A percentile compares a stretch with the other conserved stretches of the same genome.
Evolutionary conservation across 2,329 filamentous ascomycete genomes (phyloP).

Genomic region (Aspergillus nomiae): DNA sequence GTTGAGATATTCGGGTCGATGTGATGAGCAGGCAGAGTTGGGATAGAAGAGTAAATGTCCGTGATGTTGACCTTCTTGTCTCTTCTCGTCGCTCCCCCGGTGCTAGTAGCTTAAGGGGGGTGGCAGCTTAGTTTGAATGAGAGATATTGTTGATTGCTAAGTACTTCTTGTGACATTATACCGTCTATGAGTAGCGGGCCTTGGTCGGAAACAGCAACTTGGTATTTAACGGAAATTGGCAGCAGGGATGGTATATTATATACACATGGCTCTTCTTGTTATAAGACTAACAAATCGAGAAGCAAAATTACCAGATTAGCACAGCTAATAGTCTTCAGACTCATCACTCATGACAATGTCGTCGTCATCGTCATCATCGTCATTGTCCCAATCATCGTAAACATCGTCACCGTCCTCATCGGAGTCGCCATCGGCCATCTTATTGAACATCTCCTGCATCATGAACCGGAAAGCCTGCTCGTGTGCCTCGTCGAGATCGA

Average conservation of each 20-base stretch:
- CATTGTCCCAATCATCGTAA: slow-evolving; percentile 9
- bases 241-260: not conserved
- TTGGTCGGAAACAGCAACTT: not conserved
- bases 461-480: slow-evolving; percentile 12
- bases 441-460: slow-evolving; percentile 13
- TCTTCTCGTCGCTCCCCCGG: not conserved
- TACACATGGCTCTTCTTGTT: not conserved
- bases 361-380: slow-evolving; percentile 5
- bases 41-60: not conserved
- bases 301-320: not conserved
- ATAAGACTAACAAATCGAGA: not conserved
- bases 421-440: slow-evolving; percentile 12
- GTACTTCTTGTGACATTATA: not conserved
- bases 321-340: slow-evolving; percentile 9
- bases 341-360: slow-evolving; percentile 8
- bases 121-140: not conserved
- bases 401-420: slow-evolving; percentile 9
- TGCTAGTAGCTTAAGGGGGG: not conserved
- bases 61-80: not conserved
- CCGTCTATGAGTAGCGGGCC: not conserved
- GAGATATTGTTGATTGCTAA: not conserved
- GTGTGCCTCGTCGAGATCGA: slow-evolving; percentile 10
- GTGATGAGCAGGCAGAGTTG: not conserved
- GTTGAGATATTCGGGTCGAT: not conserved
- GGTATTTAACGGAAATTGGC: not conserved